phyloP scores from a whole-genome alignment of 352 stramenopile species.

The Phytophthora constricta region DNA sequence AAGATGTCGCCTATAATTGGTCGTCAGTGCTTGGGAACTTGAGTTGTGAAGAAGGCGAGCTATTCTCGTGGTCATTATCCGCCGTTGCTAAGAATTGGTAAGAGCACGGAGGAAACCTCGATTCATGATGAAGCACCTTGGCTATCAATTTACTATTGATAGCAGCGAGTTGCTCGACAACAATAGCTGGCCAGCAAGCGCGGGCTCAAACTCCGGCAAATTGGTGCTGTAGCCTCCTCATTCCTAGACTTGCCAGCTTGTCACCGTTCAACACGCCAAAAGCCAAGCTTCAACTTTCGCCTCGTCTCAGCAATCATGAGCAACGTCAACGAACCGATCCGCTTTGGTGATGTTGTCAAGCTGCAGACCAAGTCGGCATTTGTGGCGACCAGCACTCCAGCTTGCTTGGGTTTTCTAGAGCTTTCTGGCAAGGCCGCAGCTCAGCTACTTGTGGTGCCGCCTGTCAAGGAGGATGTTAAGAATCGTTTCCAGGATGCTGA shows the following conservation, averaged over 20 bases:
- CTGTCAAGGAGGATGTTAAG: slow-evolving; percentile 49
- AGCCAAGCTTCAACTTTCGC: slow-evolving; percentile 8
- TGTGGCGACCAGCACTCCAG: slow-evolving; percentile 21
- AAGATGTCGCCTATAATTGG: neutral
- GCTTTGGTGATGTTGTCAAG: slow-evolving; percentile 65
- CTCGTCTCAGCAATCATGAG: slow-evolving; percentile 31
- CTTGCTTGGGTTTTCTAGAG: slow-evolving; percentile 58
- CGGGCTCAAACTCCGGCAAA: slow-evolving; percentile 8
- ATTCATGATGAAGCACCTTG: neutral
- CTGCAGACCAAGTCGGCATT: slow-evolving; percentile 48
- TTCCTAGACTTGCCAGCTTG: slow-evolving; percentile 40
- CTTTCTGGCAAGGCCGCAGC: slow-evolving; percentile 45
- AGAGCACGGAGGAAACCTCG: neutral
- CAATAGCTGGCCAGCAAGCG: slow-evolving; percentile 11
- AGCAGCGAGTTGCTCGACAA: slow-evolving; percentile 14
- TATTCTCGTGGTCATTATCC: neutral
- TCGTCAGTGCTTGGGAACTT: neutral
- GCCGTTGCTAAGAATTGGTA: neutral
- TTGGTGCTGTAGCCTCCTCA: slow-evolving; percentile 17
- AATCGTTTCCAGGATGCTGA: slow-evolving; percentile 58
- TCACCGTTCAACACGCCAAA: slow-evolving; percentile 11
- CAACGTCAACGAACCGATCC: slow-evolving; percentile 36
- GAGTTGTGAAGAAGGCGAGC: neutral
- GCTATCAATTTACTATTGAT: slow-evolving; percentile 26
- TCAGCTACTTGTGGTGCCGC: slow-evolving; percentile 60